These are phyloP conservation scores for Abrus pulchellus DNA, from an alignment of 306 rosid species.

Conservation along the genomic window DNA sequence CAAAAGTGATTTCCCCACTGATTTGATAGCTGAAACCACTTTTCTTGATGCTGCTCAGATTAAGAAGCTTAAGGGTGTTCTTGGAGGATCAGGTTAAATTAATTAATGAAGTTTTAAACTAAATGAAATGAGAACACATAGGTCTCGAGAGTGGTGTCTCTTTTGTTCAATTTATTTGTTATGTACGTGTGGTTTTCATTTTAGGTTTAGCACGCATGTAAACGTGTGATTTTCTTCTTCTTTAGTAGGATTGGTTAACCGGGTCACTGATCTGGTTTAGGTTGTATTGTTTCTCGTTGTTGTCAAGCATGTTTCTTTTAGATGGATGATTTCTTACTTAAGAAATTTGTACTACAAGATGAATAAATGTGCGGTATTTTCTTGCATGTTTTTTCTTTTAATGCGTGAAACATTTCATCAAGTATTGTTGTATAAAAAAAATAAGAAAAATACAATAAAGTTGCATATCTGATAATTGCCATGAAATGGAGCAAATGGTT, in stretches of 20 bases:
- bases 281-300: constrained; percentile 14
- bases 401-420: not conserved
- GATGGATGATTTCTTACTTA: not conserved
- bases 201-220: constrained; percentile 41
- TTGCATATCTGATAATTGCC: not conserved
- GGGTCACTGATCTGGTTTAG: not conserved
- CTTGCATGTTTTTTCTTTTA: not conserved
- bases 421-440: not conserved
- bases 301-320: constrained; percentile 3
- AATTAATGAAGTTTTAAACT: not conserved
- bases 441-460: not conserved
- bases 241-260: constrained; percentile 9
- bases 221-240: not conserved
- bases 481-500: not conserved
- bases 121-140: not conserved
- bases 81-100: constrained; percentile 73
- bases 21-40: constrained; percentile 56
- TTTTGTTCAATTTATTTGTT: constrained; percentile 22
- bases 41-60: constrained; percentile 69
- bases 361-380: constrained; percentile 31
- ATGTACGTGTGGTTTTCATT: constrained; percentile 22
- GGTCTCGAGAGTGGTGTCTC: not conserved
- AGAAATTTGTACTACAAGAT: constrained; percentile 14
- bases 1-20: constrained; percentile 70
- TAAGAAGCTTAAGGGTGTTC: constrained; percentile 87